These are phyloP conservation scores for Penicillium paneum DNA, from an alignment of 2,329 filamentous ascomycete genomes.

Conservation along the genomic window DNA sequence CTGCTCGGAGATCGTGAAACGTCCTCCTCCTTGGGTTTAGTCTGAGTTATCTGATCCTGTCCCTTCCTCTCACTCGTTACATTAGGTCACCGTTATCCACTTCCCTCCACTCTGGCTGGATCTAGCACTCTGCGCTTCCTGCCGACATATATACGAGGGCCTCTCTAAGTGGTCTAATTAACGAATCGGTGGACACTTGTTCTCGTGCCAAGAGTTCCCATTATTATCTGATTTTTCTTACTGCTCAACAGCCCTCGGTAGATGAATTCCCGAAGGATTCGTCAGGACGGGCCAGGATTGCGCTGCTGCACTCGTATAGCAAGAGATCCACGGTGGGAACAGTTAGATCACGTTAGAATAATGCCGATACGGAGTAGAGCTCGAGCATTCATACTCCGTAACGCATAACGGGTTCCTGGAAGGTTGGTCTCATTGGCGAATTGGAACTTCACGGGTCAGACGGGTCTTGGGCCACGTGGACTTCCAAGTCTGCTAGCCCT, in stretches of 20 bases:
- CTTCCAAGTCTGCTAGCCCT: neutral
- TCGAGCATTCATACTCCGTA: too few species aligned
- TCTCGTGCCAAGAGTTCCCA: neutral
- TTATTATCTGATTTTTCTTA: conserved; percentile 6
- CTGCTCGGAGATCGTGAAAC: conserved; percentile 13
- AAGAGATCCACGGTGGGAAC: neutral
- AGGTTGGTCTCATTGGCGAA: neutral
- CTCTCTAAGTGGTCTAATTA: neutral
- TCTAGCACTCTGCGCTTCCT: conserved; percentile 14
- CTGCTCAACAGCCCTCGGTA: neutral
- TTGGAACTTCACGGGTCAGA: neutral
- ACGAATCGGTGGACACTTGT: conserved; percentile 5
- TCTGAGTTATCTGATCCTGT: conserved; percentile 26
- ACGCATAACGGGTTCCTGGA: neutral
- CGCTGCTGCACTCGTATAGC: neutral
- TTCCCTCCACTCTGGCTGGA: conserved; percentile 19
- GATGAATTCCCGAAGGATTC: neutral
- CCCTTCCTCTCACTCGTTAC: conserved; percentile 21
- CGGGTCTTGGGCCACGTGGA: neutral
- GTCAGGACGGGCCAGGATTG: neutral
- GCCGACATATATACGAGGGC: conserved; percentile 8
- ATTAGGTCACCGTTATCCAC: conserved; percentile 19
- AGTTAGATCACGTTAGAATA: neutral
- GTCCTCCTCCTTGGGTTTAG: conserved; percentile 20
- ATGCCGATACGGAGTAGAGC: neutral